Evolutionary conservation across 768 basidiomycete genomes (phyloP), one percentile per base, ranked within the genome.

Genomic region (Lanmaoa pseudosensibilis): DNA sequence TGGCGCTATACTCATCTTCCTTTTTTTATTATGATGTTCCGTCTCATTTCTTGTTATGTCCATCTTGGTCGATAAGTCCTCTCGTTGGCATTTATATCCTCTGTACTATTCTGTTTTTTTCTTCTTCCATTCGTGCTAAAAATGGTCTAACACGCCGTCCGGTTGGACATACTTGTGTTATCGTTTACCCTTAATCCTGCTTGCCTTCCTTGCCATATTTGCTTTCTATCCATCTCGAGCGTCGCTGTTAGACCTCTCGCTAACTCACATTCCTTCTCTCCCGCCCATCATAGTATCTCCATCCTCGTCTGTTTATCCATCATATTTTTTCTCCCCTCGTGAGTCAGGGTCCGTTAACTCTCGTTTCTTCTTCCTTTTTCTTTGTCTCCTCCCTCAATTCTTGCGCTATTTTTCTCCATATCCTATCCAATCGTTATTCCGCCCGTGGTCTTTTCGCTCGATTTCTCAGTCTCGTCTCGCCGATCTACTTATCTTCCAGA

Each of bases 1-100:
- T 36, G 49, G 52, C 55, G 36, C 30, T 32, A 38, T 61, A 52
- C 30, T 45, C 52, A 3, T 49, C 37, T 50, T 27, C 12, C n/a
- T 32, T 45, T 56, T 54, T 40, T 52, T 43, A 56, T 59, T 52
- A 19, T 46, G 30, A 4, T 39, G 37, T 25, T 54, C 43, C 39
- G 45, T 58, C 44, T 57, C 44, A 18, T 51, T 55, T 58, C 55
- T 70, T 66, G 55, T 50, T 5, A 33, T 51, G n/a, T 43, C 19
- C 36, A 25, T 54, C 56, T 60, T 60, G 65, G 30, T 51, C 57
- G 8, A 36, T 18, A 23, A n/a, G 32, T 30, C n/a, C 39, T 52
- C 34, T 58, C 49, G 47, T 55, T 58, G 32, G 46, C 56, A 54
- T 50, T 27, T 50, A 45, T 60, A 39, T 27, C 18, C 44, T 18